These are phyloP conservation scores for Trypanosoma cruzi DNA, from an alignment of 208 protist species.

Conservation along the genomic window DNA sequence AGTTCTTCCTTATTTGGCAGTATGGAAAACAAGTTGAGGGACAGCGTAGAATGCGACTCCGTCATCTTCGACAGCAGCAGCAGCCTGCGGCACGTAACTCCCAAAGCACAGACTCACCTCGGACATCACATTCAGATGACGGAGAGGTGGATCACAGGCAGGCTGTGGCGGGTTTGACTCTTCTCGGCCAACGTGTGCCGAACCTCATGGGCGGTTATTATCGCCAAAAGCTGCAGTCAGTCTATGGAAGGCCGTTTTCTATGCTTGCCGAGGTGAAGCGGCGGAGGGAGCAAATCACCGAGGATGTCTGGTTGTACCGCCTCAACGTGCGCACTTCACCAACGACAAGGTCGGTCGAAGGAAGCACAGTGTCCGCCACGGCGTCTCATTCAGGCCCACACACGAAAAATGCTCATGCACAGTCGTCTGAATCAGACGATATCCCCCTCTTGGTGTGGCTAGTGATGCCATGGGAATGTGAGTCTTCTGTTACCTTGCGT, in stretches of 20 bases:
- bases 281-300: slow-evolving; percentile 1
- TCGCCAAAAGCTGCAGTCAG: slow-evolving; percentile 18
- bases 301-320: slow-evolving; percentile 17
- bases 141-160: slow-evolving; percentile 1
- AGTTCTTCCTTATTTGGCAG: slow-evolving; percentile 7
- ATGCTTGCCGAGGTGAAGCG: background rate
- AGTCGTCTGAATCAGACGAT: background rate
- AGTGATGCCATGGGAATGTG: slow-evolving; percentile 19
- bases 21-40: slow-evolving; percentile 8
- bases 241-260: slow-evolving; percentile 16
- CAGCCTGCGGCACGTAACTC: background rate
- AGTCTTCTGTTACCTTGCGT: background rate
- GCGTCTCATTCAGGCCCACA: background rate
- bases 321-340: background rate
- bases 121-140: background rate
- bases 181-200: slow-evolving; percentile 16
- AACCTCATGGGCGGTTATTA: slow-evolving; percentile 23
- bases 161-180: slow-evolving; percentile 14
- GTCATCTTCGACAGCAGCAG: background rate
- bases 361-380: background rate
- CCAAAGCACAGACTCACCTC: background rate
- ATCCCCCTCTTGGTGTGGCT: slow-evolving; percentile 11
- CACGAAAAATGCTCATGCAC: background rate
- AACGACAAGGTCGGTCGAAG: background rate
- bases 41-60: background rate